phyloP scores from a whole-genome alignment of 116 monocot genomes.

The Iris pallida region DNA sequence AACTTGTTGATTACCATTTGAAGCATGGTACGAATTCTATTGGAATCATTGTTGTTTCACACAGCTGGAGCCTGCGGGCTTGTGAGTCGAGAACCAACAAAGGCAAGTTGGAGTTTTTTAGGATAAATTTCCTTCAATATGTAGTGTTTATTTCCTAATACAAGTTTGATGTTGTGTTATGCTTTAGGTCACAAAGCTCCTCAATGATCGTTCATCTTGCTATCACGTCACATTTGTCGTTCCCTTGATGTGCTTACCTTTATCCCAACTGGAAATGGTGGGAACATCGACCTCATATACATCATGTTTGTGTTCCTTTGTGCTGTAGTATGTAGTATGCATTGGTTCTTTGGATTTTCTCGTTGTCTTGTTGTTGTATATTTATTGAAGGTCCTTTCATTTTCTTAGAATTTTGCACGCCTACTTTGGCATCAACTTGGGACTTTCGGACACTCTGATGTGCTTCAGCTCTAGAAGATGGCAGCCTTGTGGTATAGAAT shows the following conservation, averaged over 20 bases:
- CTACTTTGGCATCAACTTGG: slow-evolving; percentile 33
- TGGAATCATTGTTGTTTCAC: slow-evolving; percentile 39
- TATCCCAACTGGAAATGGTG: slow-evolving; percentile 54
- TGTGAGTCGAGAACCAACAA: slow-evolving; percentile 39
- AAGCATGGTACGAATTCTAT: slow-evolving; percentile 44
- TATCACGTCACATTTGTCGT: slow-evolving; percentile 62
- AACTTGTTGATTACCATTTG: background rate
- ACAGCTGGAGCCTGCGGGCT: slow-evolving; percentile 37
- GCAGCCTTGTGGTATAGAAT: slow-evolving; percentile 33
- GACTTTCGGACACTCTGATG: slow-evolving; percentile 41
- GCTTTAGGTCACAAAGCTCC: slow-evolving; percentile 43
- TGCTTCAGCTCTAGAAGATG: slow-evolving; percentile 29
- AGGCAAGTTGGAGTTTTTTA: slow-evolving; percentile 5
- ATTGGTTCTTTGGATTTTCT: background rate
- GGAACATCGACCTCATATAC: slow-evolving; percentile 52
- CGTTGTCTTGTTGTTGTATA: background rate
- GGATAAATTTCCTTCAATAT: background rate
- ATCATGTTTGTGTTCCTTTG: slow-evolving; percentile 33
- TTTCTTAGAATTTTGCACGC: slow-evolving; percentile 35
- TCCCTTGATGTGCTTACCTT: slow-evolving; percentile 39
- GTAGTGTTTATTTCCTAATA: background rate
- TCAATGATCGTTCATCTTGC: slow-evolving; percentile 67
- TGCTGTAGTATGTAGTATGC: background rate
- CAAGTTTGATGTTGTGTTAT: background rate
- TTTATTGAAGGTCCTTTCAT: background rate